Evolutionary conservation across 495 filamentous ascomycete species (phyloP).

Genomic region (Ascobolus immersus): DNA sequence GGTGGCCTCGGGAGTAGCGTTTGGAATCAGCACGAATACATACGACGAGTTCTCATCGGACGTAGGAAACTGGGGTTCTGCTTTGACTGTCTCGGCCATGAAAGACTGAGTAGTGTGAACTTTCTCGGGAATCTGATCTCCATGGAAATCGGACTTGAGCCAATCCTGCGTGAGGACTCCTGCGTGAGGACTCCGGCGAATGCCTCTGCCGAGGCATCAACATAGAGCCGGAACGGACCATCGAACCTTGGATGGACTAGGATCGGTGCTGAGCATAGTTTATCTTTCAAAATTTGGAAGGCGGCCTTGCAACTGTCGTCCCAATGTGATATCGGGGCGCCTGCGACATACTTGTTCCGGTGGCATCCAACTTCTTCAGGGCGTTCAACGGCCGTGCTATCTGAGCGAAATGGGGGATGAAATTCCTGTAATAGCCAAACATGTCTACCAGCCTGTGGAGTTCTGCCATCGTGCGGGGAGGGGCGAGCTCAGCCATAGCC

Average conservation of each 20-base stretch:
- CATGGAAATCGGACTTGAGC: background rate
- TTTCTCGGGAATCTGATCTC: no score
- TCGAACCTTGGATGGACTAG: background rate
- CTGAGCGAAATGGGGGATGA: conserved; percentile 1
- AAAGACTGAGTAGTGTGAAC: no score
- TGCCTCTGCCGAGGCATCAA: background rate
- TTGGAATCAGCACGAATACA: no score
- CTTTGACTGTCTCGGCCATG: no score
- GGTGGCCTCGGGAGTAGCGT: no score
- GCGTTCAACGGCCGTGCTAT: background rate
- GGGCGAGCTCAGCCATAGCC: background rate
- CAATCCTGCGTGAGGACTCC: background rate
- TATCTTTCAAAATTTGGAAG: background rate
- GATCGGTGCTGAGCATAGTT: background rate
- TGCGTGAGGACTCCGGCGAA: background rate
- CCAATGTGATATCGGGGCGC: background rate
- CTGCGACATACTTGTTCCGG: background rate
- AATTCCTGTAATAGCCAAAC: conserved; percentile 4
- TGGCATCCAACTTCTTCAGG: background rate
- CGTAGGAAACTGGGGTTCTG: no score
- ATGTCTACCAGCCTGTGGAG: conserved; percentile 1
- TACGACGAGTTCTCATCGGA: no score
- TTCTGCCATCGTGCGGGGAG: background rate
- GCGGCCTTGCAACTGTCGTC: background rate
- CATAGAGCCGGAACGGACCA: background rate